Evolutionary conservation across 2,329 filamentous ascomycete species (phyloP).

Genomic region (Fusarium annulatum): DNA sequence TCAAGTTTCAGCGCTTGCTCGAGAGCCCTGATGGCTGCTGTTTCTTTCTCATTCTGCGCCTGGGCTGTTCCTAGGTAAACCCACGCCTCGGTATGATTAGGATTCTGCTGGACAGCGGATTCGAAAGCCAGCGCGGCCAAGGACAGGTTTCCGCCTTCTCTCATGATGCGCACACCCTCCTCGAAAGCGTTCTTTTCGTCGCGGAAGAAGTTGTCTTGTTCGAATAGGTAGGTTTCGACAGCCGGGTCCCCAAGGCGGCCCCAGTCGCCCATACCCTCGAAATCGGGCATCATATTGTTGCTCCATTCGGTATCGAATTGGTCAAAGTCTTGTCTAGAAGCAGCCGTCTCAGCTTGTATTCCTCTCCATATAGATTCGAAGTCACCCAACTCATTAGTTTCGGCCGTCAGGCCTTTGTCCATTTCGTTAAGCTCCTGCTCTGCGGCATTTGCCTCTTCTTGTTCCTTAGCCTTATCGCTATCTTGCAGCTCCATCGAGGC

Average conservation of each 20-base stretch:
- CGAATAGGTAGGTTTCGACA: slow-evolving; percentile 92
- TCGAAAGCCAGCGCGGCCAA: slow-evolving; percentile 95
- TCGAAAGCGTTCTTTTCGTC: slow-evolving; percentile 87
- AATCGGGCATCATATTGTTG: slow-evolving; percentile 65
- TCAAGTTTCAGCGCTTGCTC: slow-evolving; percentile 92
- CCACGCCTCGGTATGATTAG: slow-evolving; percentile 92
- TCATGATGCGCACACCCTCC: slow-evolving; percentile 92
- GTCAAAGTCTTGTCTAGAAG: slow-evolving; percentile 72
- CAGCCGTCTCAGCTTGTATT: slow-evolving; percentile 80
- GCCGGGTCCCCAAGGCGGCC: slow-evolving; percentile 77
- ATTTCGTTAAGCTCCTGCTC: slow-evolving; percentile 90
- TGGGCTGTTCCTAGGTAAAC: slow-evolving; percentile 90
- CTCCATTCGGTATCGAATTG: slow-evolving; percentile 84
- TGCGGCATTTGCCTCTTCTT: slow-evolving; percentile 75
- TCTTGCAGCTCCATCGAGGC: slow-evolving; percentile 82
- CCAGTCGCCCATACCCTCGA: slow-evolving; percentile 75
- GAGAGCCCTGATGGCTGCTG: slow-evolving; percentile 91
- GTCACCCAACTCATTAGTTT: slow-evolving; percentile 82
- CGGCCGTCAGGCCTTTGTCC: slow-evolving; percentile 75
- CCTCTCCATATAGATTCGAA: slow-evolving; percentile 92
- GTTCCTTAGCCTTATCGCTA: slow-evolving; percentile 63
- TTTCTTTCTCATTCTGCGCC: slow-evolving; percentile 98
- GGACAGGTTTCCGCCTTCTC: slow-evolving; percentile 92
- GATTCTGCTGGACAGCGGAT: slow-evolving; percentile 90
- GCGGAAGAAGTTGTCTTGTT: slow-evolving; percentile 91